Evolutionary conservation across 2,329 filamentous ascomycete species (phyloP).

Genomic region (Ascochyta pisi): DNA sequence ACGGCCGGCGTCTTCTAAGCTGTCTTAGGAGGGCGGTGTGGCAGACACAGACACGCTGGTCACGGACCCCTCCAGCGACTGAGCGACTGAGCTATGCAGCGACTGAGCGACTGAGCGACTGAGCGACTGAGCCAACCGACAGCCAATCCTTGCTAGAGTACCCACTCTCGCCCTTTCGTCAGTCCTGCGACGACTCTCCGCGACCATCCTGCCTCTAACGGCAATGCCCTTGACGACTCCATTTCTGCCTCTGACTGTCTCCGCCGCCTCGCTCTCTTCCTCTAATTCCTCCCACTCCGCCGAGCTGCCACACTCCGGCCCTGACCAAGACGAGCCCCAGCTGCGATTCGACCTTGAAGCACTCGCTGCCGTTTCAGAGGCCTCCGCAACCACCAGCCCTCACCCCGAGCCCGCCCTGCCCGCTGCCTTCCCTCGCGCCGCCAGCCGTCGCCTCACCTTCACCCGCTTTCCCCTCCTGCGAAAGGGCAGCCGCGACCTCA

Average conservation of each 20-base stretch:
- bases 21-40: conserved; percentile 40
- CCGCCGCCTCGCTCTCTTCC: conserved; percentile 25
- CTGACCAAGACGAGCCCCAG: conserved; percentile 16
- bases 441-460: conserved; percentile 39
- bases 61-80: conserved; percentile 24
- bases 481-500: conserved; percentile 42
- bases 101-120: too few relatives aligned
- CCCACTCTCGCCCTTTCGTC: conserved; percentile 44
- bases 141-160: conserved; percentile 45
- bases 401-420: conserved; percentile 4
- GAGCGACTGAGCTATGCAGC: background rate
- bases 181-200: conserved; percentile 41
- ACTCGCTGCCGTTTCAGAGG: conserved; percentile 6
- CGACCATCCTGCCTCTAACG: conserved; percentile 40
- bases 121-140: conserved; percentile 4
- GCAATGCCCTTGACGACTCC: conserved; percentile 46
- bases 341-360: conserved; percentile 15
- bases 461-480: conserved; percentile 46
- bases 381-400: conserved; percentile 14
- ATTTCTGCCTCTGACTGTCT: conserved; percentile 36
- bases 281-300: conserved; percentile 18
- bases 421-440: conserved; percentile 18
- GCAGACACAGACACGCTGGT: conserved; percentile 32
- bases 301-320: conserved; percentile 11
- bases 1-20: conserved; percentile 33